Evolutionary conservation across 2,329 filamentous ascomycete species (phyloP), one percentile per base, ranked within the genome.

Genomic region (Clonostachys byssicola): DNA sequence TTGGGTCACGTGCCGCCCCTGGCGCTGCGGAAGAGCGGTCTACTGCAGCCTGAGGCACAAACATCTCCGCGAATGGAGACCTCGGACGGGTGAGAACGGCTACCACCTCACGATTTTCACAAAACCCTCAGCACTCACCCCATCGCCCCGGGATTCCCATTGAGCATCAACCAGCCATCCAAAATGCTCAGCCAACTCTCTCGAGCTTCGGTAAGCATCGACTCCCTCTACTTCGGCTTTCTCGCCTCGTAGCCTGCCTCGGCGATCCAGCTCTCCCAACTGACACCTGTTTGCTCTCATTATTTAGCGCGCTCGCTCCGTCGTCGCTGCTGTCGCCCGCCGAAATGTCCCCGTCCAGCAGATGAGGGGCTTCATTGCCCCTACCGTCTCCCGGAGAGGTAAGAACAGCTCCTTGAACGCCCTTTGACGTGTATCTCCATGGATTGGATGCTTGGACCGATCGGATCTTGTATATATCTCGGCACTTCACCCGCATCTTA

Each of bases 361-460:
- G 10, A 66, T 69, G 62, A 75, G 80, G 63, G 71, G 71, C 61
- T 82, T 82, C 65, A 79, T 82, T 60, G 77, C 74, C 60, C 79
- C 80, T 52, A 82, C 80, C 46, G 73, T 81, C 57, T 78, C 78
- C 54, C 74, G 80, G 65, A 74, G 78, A 77, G 79, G 80, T 83
- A 77, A 68, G 80, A 70, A 35, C 20, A 44, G 47, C 46, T 46
- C 39, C 47, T 44, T 39, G 38, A 20, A 35, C 42, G 9, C 33
- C 34, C 8, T 44, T 43, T 35, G 34, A 43, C 46, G 16, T 46
- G 45, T 23, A 18, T 44, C 42, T 18, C 18, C 6, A 23, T 17
- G 41, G 42, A 40, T 40, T 43, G 18, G 42, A 44, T 40, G 34
- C n/a, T 13, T 12, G 23, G 23, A 30, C 23, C 23, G 23, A 30